Percentiles rank a stretch among this genome's conserved stretches.
phyloP scores from a whole-genome alignment of 768 basidiomycete genomes.

The Cystofilobasidium ferigula region DNA sequence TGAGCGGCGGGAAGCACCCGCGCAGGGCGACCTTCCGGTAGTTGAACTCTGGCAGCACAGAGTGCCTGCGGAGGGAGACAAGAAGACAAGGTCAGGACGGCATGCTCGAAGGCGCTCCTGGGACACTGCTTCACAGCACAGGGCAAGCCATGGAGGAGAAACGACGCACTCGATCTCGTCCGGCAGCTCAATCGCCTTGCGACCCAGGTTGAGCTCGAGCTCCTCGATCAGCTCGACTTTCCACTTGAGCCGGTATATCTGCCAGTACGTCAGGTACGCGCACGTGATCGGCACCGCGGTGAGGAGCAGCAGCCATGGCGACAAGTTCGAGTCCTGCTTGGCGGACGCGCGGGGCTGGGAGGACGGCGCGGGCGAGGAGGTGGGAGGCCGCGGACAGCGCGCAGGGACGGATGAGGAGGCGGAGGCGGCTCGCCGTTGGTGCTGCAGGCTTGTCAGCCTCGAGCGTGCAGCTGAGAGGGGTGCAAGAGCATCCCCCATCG shows the following conservation, averaged over 20 bases:
- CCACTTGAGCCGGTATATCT: conserved; percentile 85
- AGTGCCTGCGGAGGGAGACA: neutral
- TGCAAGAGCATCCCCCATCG: too few relatives aligned
- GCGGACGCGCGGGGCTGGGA: conserved; percentile 5
- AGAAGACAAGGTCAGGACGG: neutral
- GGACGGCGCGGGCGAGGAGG: too few relatives aligned
- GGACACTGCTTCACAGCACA: conserved; percentile 29
- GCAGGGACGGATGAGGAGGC: too few relatives aligned
- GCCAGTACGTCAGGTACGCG: conserved; percentile 85
- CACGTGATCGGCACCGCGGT: conserved; percentile 84
- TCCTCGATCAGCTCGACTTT: conserved; percentile 88
- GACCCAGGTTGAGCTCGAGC: conserved; percentile 74
- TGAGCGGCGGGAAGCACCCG: conserved; percentile 58
- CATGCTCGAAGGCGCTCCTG: neutral
- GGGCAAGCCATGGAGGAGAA: conserved; percentile 11
- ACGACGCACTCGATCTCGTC: conserved; percentile 65
- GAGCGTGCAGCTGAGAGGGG: too few relatives aligned
- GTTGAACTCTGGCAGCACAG: conserved; percentile 33
- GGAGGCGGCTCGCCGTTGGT: too few relatives aligned
- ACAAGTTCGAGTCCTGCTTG: conserved; percentile 13
- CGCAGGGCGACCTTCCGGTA: conserved; percentile 71
- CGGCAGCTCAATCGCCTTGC: conserved; percentile 67
- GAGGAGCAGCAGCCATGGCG: conserved; percentile 41
- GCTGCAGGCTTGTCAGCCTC: too few relatives aligned
- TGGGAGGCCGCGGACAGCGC: too few relatives aligned